Conservation (phyloP, 1,284 basidiomycete species). For the Cerioporus squamosus region DNA sequence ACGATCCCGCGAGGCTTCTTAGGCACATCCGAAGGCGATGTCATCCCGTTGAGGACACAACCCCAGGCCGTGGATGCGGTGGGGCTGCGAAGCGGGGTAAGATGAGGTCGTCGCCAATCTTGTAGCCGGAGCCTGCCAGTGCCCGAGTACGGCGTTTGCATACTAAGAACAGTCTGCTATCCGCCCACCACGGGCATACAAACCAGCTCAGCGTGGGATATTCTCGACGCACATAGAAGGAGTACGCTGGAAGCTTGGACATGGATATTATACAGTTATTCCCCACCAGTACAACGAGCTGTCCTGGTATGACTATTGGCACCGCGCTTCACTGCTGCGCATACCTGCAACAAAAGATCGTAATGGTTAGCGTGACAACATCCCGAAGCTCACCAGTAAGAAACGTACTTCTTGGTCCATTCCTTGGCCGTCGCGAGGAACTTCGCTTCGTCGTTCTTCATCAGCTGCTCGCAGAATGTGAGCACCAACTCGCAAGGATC, state of each 20-base stretch:
- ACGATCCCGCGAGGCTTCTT: neutral
- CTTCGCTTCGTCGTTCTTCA: constrained; percentile 74
- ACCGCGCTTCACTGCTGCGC: neutral
- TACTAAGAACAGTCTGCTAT: no score
- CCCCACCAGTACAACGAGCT: no score
- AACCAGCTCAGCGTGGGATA: no score
- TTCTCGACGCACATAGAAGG: no score
- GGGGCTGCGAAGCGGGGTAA: no score
- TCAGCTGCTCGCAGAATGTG: constrained; percentile 45
- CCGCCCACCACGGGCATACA: no score
- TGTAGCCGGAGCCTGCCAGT: no score
- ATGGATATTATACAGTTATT: no score
- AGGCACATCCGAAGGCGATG: neutral
- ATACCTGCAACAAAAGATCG: neutral
- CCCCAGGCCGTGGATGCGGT: neutral
- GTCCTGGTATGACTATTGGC: no score
- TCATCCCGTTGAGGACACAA: neutral
- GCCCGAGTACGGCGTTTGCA: no score
- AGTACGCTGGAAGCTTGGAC: no score
- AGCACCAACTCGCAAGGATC: neutral
- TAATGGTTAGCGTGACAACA: neutral
- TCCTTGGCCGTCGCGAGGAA: constrained; percentile 79
- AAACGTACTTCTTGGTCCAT: constrained; percentile 74
- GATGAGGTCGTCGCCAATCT: no score
- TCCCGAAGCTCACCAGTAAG: neutral